These are phyloP conservation scores for Xylaria intraflava DNA, from an alignment of 495 filamentous ascomycete genomes.

Conservation along the genomic window DNA sequence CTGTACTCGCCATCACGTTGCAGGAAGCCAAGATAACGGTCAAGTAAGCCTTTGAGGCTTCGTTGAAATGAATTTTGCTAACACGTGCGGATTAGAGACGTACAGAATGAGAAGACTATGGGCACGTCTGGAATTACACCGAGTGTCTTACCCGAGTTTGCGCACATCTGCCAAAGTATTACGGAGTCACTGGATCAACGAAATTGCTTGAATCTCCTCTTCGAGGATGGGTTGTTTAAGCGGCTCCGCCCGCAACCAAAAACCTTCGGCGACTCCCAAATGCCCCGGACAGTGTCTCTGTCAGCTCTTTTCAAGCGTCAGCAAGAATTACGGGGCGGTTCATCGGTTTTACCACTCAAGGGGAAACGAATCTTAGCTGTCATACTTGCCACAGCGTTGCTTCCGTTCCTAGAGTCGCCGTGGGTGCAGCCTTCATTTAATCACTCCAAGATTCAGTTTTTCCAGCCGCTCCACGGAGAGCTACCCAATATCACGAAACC, in stretches of 20 bases:
- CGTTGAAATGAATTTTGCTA: conserved; percentile 12
- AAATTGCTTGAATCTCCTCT: conserved; percentile 24
- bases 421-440: conserved; percentile 31
- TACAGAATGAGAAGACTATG: neutral
- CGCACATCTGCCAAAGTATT: neutral
- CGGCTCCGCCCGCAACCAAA: conserved; percentile 27
- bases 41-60: conserved; percentile 22
- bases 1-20: conserved; percentile 18
- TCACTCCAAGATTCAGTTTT: conserved; percentile 30
- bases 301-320: conserved; percentile 25
- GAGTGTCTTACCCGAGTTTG: neutral
- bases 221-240: conserved; percentile 23
- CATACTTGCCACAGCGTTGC: conserved; percentile 24
- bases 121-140: neutral
- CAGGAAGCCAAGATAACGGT: conserved; percentile 29
- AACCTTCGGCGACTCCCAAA: conserved; percentile 20
- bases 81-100: neutral
- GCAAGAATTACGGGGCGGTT: conserved; percentile 22
- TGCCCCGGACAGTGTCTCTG: conserved; percentile 23
- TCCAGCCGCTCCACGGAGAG: conserved; percentile 23
- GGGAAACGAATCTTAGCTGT: conserved; percentile 27
- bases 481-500: conserved; percentile 28
- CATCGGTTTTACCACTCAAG: conserved; percentile 23
- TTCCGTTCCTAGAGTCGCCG: conserved; percentile 29
- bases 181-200: conserved; percentile 8